Conservation (phyloP, 1,284 basidiomycete species). For the Heliocybe sulcata region DNA sequence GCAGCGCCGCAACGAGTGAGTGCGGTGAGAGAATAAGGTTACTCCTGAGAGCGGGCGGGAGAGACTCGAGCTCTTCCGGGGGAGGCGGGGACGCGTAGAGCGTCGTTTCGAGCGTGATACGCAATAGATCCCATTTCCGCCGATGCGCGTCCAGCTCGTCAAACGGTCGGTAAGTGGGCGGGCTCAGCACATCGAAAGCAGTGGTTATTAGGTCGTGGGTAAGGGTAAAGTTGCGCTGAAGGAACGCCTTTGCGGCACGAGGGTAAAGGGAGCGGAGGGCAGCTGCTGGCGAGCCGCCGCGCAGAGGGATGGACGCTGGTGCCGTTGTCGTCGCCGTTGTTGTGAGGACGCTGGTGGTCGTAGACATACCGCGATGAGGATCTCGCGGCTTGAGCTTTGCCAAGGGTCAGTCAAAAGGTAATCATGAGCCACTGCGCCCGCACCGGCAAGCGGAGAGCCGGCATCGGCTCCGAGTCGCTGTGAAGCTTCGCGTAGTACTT, state of each 20-base stretch:
- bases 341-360: neutral
- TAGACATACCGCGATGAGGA: neutral
- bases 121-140: conserved; percentile 77
- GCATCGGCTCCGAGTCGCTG: neutral
- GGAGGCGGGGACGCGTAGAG: conserved; percentile 51
- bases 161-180: conserved; percentile 31
- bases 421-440: neutral
- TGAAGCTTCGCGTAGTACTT: neutral
- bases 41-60: conserved; percentile 44
- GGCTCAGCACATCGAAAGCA: conserved; percentile 55
- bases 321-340: neutral
- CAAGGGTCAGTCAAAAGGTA: neutral
- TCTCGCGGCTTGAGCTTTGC: neutral
- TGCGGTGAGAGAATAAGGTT: conserved; percentile 51
- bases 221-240: conserved; percentile 58
- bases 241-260: conserved; percentile 68
- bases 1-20: conserved; percentile 45
- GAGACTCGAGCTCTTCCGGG: conserved; percentile 26
- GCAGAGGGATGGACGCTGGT: neutral
- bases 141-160: conserved; percentile 48
- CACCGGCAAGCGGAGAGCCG: neutral
- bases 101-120: conserved; percentile 74
- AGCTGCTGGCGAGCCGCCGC: conserved; percentile 16
- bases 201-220: conserved; percentile 57
- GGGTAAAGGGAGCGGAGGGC: conserved; percentile 64